phyloP scores from a whole-genome alignment of 2,329 filamentous ascomycete genomes.

The Colletotrichum sublineola region DNA sequence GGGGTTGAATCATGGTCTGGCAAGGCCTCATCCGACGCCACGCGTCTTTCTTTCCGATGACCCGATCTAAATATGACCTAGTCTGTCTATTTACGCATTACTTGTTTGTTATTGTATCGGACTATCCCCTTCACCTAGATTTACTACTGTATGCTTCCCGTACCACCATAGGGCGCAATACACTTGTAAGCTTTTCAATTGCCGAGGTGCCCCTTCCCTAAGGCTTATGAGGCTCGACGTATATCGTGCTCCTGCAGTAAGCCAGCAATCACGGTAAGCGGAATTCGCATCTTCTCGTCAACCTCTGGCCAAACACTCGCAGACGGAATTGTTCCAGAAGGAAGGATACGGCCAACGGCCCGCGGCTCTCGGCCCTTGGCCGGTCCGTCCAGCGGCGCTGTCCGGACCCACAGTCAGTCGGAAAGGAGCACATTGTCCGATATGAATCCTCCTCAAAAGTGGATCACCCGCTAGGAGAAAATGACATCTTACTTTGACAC shows the following conservation, averaged over 20 bases:
- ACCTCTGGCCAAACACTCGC: background rate
- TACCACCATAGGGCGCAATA: background rate
- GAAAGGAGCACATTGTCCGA: conserved; percentile 20
- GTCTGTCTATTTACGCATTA: background rate
- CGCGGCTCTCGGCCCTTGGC: background rate
- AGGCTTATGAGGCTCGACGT: background rate
- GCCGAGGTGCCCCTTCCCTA: background rate
- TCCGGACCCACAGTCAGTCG: background rate
- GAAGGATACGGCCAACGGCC: conserved; percentile 9
- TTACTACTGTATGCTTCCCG: too few species aligned
- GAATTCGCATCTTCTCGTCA: background rate
- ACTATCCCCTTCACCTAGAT: background rate
- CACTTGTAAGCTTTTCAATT: background rate
- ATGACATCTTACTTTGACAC: conserved; percentile 42
- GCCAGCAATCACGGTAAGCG: too few species aligned
- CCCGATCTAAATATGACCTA: too few species aligned
- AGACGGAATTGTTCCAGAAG: conserved; percentile 20
- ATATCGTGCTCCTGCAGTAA: background rate
- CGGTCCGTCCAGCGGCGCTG: conserved; percentile 18
- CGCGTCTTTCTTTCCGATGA: background rate
- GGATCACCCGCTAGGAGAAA: conserved; percentile 14
- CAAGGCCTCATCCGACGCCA: background rate
- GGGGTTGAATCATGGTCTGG: too few species aligned
- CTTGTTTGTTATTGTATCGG: background rate
- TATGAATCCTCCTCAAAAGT: conserved; percentile 5